Base-by-base conservation (phyloP, 2,329 filamentous ascomycete genomes). In the Phoma sp. region DNA sequence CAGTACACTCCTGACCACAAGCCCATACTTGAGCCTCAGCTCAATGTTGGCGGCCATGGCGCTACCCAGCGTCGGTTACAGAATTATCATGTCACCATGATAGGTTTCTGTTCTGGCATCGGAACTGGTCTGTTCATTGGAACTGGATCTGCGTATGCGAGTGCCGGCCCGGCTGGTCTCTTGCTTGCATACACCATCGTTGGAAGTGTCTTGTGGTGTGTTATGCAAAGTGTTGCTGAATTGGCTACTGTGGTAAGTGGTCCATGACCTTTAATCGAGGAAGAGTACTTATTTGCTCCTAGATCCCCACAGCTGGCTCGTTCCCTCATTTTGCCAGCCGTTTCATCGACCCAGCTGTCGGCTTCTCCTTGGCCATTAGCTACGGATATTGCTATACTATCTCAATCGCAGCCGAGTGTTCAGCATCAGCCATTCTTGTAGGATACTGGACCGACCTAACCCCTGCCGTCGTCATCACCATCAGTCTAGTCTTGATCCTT, bases 191-290 rank as follows among this genome's bases (percentile, higher is more conserved):
- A 83, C 65, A 77, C 77, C 22, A 54, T 85, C 36, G 85, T 87
- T 64, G 77, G 77, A 22, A 67, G 75, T 63, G 67, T 87, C 38
- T 74, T 87, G 43, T 85, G 77, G 31, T 74, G 84, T 54, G 82
- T 88, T 66, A 87, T 86, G 78, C 87, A 86, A 64, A 81, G 80
- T 56, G 75, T 86, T 46, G 85, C 85, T 9, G 85, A 88, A 68
- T 86, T 88, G 83, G 82, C 77, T 38, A 79, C 60, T 19, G 51
- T 64, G 36, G 62, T 64, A n/a, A 40, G 62, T 58, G 45, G 2
- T 10, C 22, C 7, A 9, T 2, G 15, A 12, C 4, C 5, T 36
- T 32, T 9, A 1, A 10, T 21, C 1, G 2, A 6, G 4, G 22
- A 12, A 36, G 15, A 13, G 6, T 19, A 21, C 55, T 61, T 29